Base-by-base conservation (phyloP, 2,329 filamentous ascomycete species). In the Trematosphaeria pertusa region DNA sequence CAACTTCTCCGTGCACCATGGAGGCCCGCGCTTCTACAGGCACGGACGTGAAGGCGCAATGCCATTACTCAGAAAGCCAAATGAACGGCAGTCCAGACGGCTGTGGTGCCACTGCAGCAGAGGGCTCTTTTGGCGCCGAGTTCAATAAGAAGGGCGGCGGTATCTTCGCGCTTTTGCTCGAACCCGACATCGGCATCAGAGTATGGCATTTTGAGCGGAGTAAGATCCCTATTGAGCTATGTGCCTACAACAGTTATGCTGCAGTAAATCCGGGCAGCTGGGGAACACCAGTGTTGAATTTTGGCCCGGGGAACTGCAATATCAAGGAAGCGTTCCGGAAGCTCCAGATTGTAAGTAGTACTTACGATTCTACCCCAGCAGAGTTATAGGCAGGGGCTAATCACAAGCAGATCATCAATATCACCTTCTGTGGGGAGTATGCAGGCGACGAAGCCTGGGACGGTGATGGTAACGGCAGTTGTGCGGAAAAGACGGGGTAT, bases 181-280 rank as follows among this genome's bases (percentile, higher is more conserved):
- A 77, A 3, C 51, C 59, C 4, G 62, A 73, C 2, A n/a, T n/a
- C n/a, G 72, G 65, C 8, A 76, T 83, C 57, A 73, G 75, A 43
- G 76, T 81, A 50, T 83, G 79, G 78, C 78, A 75, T 59, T 82
- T 81, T 54, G 55, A 72, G 1, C 71, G 77, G n/a, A 51, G 50
- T 11, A 48, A 56, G 3, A 75, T 81, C 21, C 80, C 80, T 0
- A 41, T 42, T 1, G 78, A 80, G 15, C 74, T 82, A 32, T 57
- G 66, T 15, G 59, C 52, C 14, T 73, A 73, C 12, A 58, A 50
- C 1, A n/a, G n/a, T n/a, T n/a, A n/a, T n/a, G n/a, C n/a, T n/a
- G n/a, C n/a, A n/a, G 80, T 80, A 1, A 71, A 79, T 52, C 75
- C 77, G 7, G 62, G 59, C 30, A 61, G 60, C 0, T 83, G 80